Conservation (phyloP, 2,329 filamentous ascomycete genomes). For the Sphaerulina vaccinii region DNA sequence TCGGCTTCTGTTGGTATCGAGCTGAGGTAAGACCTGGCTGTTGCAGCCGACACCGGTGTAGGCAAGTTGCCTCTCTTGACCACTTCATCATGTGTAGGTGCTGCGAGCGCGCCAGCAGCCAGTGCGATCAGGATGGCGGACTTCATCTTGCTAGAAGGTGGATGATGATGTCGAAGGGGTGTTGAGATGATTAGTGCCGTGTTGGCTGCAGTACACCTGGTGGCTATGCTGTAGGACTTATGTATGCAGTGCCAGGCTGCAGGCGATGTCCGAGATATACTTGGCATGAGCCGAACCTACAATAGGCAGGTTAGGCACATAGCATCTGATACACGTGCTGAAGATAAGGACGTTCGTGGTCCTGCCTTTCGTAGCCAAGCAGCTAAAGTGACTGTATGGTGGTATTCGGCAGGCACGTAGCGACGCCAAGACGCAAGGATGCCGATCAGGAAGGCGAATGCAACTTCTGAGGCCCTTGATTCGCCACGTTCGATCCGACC, state of each 20-base stretch:
- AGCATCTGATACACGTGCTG: conserved; percentile 19
- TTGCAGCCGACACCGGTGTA: conserved; percentile 32
- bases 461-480: conserved; percentile 13
- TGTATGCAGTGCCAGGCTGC: neutral
- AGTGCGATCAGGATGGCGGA: conserved; percentile 24
- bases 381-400: conserved; percentile 12
- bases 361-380: conserved; percentile 11
- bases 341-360: conserved; percentile 19
- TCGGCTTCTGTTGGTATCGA: conserved; percentile 30
- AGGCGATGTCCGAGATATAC: conserved; percentile 10
- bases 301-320: conserved; percentile 15
- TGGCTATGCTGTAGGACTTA: neutral
- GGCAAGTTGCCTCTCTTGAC: conserved; percentile 33
- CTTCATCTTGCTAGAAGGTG: conserved; percentile 21
- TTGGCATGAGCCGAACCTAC: conserved; percentile 9
- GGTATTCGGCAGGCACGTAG: neutral
- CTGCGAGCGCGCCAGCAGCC: conserved; percentile 27
- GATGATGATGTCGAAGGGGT: neutral
- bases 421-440: conserved; percentile 22
- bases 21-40: conserved; percentile 32
- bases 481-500: conserved; percentile 14
- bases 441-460: conserved; percentile 21
- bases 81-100: conserved; percentile 23
- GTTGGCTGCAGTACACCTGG: neutral
- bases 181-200: neutral